Evolutionary conservation across 352 stramenopile species (phyloP).

Genomic region (Plasmopara halstedii): DNA sequence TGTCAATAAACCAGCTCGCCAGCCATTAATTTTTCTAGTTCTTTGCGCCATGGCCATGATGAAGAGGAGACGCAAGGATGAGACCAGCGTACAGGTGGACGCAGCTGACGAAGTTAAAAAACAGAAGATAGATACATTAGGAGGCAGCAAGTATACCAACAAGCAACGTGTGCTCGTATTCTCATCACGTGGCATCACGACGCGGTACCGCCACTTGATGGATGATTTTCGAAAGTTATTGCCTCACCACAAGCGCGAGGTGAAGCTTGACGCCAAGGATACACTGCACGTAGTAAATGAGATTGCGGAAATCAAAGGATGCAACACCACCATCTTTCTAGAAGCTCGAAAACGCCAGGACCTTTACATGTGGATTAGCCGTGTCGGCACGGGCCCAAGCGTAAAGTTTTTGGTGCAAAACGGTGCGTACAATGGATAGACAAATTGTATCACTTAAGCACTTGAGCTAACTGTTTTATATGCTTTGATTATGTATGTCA

Average conservation of each 20-base stretch:
- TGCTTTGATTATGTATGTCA: slow-evolving; percentile 11
- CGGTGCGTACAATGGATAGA: slow-evolving; percentile 22
- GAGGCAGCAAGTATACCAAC: slow-evolving; percentile 72
- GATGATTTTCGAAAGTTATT: slow-evolving; percentile 97
- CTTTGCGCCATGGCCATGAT: slow-evolving; percentile 26
- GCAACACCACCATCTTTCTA: slow-evolving; percentile 95
- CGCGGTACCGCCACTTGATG: slow-evolving; percentile 96
- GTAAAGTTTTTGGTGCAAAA: slow-evolving; percentile 98
- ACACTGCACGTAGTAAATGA: slow-evolving; percentile 95
- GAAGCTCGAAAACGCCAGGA: slow-evolving; percentile 97
- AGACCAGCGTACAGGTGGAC: slow-evolving; percentile 24
- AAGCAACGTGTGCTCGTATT: slow-evolving; percentile 92
- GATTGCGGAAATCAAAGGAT: slow-evolving; percentile 98
- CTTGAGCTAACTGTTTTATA: not conserved
- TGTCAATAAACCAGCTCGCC: slow-evolving; percentile 1
- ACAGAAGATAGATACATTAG: slow-evolving; percentile 23
- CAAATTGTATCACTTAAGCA: not conserved
- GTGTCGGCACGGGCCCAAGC: slow-evolving; percentile 92
- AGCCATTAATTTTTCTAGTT: slow-evolving; percentile 21
- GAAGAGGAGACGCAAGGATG: slow-evolving; percentile 35
- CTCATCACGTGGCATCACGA: slow-evolving; percentile 88
- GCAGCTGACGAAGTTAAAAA: slow-evolving; percentile 28
- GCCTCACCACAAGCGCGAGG: slow-evolving; percentile 99
- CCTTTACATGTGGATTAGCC: slow-evolving; percentile 98
- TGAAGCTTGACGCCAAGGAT: slow-evolving; percentile 96